Percentiles rank a stretch among this genome's conserved stretches.
Evolutionary conservation across 257 asterid genomes (phyloP).

Genomic region (Pogostemon cablin): DNA sequence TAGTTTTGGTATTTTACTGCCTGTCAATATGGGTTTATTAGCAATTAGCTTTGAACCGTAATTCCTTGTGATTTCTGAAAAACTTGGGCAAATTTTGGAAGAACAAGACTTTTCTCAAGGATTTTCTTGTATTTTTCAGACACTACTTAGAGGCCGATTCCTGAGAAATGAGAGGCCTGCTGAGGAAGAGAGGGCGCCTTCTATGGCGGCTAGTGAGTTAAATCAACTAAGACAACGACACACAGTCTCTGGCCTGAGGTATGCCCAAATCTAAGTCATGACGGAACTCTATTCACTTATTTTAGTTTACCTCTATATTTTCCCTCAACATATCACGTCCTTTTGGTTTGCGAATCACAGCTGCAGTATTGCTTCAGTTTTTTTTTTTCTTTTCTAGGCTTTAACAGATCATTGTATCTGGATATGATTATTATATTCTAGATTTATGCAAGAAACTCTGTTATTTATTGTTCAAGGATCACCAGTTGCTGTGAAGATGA

Average conservation of each 20-base stretch:
- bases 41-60: constrained; percentile 11
- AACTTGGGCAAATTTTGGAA: constrained; percentile 9
- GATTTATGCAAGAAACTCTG: constrained; percentile 1
- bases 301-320: too few species aligned
- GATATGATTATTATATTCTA: constrained; percentile 15
- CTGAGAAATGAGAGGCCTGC: constrained; percentile 61
- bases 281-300: neutral
- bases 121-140: constrained; percentile 43
- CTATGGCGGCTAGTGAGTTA: constrained; percentile 58
- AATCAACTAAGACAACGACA: constrained; percentile 66
- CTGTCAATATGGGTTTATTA: neutral
- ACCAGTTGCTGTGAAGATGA: constrained; percentile 10
- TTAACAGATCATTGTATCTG: constrained; percentile 14
- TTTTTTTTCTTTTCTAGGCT: neutral
- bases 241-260: constrained; percentile 71
- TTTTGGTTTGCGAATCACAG: too few species aligned
- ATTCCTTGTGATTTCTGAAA: constrained; percentile 23
- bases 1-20: neutral
- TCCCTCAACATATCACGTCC: too few species aligned
- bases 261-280: constrained; percentile 32
- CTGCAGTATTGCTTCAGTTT: too few species aligned
- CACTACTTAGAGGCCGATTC: constrained; percentile 70
- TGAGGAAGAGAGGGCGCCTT: constrained; percentile 66
- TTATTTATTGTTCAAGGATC: constrained; percentile 7
- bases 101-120: constrained; percentile 2